Evolutionary conservation across 176 grass and related monocot genomes (phyloP), one percentile per base, ranked within the genome.

Genomic region (bread wheat (Triticum aestivum)): DNA sequence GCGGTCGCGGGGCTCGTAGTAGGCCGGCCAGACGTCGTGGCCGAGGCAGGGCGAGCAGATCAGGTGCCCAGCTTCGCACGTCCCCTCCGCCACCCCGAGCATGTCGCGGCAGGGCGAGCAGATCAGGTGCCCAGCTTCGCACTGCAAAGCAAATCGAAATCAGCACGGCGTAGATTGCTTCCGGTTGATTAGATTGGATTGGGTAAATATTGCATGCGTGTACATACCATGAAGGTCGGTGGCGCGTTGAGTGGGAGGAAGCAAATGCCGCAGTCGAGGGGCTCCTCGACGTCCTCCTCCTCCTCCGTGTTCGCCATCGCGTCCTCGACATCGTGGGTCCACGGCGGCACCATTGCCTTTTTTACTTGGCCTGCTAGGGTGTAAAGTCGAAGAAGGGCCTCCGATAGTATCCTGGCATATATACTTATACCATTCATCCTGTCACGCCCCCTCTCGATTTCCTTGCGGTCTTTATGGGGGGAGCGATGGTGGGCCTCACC

Each of bases 61-160:
- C 64, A 86, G 77, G 42, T 86, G 85, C 52, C 66, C 66, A 26
- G 21, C 26, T 1, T 8, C 26, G 42, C 84, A 86, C 65, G 21
- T 80, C 24, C 76, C 65, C 44, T 0, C 17, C 17, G 5, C 51
- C 66, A 9, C 5, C 39, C 13, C 24, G 13, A 79, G 37, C 84
- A 79, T 80, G 26, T 37, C 66, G 9, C 66, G 27, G 66, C 77
- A 86, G 0, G 18, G n/a, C 5, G 37, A 72, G 39, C 85, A 86
- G 37, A 86, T 66, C 64, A 86, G 77, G 42, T 86, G 85, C 52
- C 66, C 66, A 26, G 21, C 26, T 1, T 8, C 26, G 42, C 77
- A 86, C 85, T 86, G 38, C 77, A 47, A 79, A 33, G 17, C 26
- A 75, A 45, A 45, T 2, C 70, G 23, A 6, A n/a, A 72, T 42